Conservation (phyloP, 129 eudicot genomes). For the Calendula officinalis region DNA sequence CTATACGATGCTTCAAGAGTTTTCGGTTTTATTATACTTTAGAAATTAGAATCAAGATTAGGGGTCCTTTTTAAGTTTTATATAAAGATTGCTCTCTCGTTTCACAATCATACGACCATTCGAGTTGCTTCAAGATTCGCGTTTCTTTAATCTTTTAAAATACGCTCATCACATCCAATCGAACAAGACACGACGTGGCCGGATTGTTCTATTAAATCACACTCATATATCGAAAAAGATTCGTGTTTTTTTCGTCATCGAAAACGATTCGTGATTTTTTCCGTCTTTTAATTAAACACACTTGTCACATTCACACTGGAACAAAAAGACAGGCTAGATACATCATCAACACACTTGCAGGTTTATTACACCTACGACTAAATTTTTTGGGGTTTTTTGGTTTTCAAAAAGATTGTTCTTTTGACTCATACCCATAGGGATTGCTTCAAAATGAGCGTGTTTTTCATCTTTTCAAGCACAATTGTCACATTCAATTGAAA, state of each 20-base stretch:
- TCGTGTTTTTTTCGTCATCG: neutral
- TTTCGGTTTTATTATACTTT: neutral
- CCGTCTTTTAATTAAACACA: too few relatives aligned
- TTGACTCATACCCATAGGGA: constrained; percentile 11
- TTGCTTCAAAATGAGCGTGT: constrained; percentile 5
- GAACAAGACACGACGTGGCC: neutral
- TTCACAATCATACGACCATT: neutral
- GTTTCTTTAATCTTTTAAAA: neutral
- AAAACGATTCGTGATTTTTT: neutral
- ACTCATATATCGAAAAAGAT: neutral
- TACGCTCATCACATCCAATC: neutral
- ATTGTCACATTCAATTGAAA: constrained; percentile 12
- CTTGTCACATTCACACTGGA: constrained; percentile 12
- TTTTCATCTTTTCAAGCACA: constrained; percentile 12
- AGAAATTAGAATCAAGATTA: neutral
- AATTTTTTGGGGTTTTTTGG: neutral
- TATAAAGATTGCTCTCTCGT: neutral
- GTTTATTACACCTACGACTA: constrained; percentile 10
- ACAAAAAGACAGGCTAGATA: constrained; percentile 1
- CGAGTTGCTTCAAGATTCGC: neutral
- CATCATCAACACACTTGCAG: constrained; percentile 1
- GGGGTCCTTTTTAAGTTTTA: neutral
- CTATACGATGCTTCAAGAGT: neutral
- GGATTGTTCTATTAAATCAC: neutral
- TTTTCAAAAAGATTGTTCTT: constrained; percentile 18